These are phyloP conservation scores for Moricandia arvensis DNA, from an alignment of 345 rosid species.

Conservation along the genomic window DNA sequence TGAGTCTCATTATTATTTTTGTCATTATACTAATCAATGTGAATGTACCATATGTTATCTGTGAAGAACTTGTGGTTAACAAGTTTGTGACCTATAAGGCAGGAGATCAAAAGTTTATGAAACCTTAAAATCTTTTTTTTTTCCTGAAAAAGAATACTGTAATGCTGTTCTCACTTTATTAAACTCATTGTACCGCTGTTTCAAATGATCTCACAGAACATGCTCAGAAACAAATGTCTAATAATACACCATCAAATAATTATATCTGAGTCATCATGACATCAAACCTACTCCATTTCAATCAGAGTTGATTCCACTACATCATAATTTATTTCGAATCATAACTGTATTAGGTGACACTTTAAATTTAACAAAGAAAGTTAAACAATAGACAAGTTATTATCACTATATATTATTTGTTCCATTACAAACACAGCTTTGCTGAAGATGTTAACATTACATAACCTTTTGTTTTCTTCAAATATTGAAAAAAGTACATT, in stretches of 20 bases:
- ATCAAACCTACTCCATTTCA: slow-evolving; percentile 20
- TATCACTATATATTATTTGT: background rate
- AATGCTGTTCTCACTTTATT: background rate
- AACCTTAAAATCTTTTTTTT: background rate
- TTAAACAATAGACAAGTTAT: background rate
- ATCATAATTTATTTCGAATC: slow-evolving; percentile 10
- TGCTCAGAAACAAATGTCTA: slow-evolving; percentile 20
- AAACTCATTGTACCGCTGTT: background rate
- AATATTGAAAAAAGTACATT: background rate
- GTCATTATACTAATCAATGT: background rate
- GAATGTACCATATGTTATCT: background rate
- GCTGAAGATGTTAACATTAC: background rate
- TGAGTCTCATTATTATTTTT: background rate
- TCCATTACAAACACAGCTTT: slow-evolving; percentile 14
- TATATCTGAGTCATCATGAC: background rate
- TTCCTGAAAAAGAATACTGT: background rate
- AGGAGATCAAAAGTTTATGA: background rate
- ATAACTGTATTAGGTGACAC: background rate
- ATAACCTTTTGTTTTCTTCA: background rate
- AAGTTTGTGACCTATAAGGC: background rate
- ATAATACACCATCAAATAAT: slow-evolving; percentile 13
- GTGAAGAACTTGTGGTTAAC: background rate
- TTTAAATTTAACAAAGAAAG: background rate
- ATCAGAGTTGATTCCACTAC: slow-evolving; percentile 9
- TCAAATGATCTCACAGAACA: slow-evolving; percentile 15